These are phyloP conservation scores for Coemansia sp. DNA, from an alignment of 192 early-diverging fungal species.

Conservation along the genomic window DNA sequence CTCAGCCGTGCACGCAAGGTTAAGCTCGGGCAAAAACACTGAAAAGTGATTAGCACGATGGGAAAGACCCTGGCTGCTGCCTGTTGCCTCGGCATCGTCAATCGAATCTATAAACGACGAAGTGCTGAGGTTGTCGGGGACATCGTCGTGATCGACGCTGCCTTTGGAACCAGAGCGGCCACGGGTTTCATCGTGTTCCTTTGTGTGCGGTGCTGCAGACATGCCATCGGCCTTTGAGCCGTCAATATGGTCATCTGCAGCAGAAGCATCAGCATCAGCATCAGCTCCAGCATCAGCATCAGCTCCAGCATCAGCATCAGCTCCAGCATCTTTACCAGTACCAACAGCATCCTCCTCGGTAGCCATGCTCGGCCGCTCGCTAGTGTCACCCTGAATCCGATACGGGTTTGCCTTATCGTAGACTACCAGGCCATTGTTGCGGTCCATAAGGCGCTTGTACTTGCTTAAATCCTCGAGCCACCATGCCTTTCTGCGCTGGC, in stretches of 20 bases:
- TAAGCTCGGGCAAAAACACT: constrained; percentile 74
- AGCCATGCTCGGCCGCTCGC: constrained; percentile 10
- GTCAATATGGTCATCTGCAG: not conserved
- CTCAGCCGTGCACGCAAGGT: constrained; percentile 69
- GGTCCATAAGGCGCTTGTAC: constrained; percentile 54
- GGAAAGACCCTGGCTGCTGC: constrained; percentile 45
- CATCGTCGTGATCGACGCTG: not conserved
- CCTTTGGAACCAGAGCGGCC: not conserved
- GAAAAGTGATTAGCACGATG: constrained; percentile 66
- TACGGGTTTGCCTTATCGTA: constrained; percentile 56
- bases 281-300: not conserved
- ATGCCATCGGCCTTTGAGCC: not conserved
- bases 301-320: not conserved
- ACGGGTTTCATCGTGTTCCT: not conserved
- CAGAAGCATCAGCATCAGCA: not conserved
- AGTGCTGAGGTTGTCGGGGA: not conserved
- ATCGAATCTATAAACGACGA: constrained; percentile 8
- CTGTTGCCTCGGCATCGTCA: constrained; percentile 21
- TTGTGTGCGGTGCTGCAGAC: not conserved
- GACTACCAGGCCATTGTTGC: constrained; percentile 50
- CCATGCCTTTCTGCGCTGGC: constrained; percentile 31
- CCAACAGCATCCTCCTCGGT: not conserved
- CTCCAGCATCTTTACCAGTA: not conserved
- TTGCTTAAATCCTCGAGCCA: constrained; percentile 50
- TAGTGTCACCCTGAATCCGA: constrained; percentile 48